Percentiles rank a stretch among this genome's conserved stretches.
phyloP scores from a whole-genome alignment of 345 rosid species.

The Hevea brasiliensis region DNA sequence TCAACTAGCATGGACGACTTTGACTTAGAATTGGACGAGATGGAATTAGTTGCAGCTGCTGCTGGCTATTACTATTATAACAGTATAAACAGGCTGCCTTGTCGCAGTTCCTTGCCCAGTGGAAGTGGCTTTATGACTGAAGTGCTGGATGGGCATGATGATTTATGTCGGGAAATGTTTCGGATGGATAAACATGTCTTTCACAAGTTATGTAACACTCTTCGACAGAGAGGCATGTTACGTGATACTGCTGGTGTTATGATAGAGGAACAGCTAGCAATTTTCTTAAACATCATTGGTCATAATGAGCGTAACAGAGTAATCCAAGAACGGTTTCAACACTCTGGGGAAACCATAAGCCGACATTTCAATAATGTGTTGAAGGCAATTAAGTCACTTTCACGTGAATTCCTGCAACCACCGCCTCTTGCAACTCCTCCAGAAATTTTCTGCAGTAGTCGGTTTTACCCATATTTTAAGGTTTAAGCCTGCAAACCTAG shows the following conservation, averaged over 20 bases:
- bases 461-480: slow-evolving; percentile 79
- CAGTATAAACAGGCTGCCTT: slow-evolving; percentile 45
- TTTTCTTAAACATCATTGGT: slow-evolving; percentile 71
- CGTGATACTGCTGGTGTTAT: slow-evolving; percentile 66
- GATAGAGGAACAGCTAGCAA: slow-evolving; percentile 77
- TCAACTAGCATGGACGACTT: slow-evolving; percentile 48
- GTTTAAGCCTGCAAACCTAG: slow-evolving; percentile 28
- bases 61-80: slow-evolving; percentile 63
- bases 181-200: slow-evolving; percentile 79
- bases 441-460: slow-evolving; percentile 44
- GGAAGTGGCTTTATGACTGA: slow-evolving; percentile 54
- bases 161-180: slow-evolving; percentile 61
- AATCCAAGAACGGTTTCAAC: slow-evolving; percentile 71
- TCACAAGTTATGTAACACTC: slow-evolving; percentile 50
- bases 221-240: slow-evolving; percentile 57
- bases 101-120: slow-evolving; percentile 27
- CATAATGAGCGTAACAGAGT: slow-evolving; percentile 85
- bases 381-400: slow-evolving; percentile 73
- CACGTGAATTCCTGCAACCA: slow-evolving; percentile 59
- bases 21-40: slow-evolving; percentile 75
- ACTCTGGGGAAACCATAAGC: slow-evolving; percentile 81
- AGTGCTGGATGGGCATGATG: slow-evolving; percentile 51
- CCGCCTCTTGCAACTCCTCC: slow-evolving; percentile 41
- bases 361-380: slow-evolving; percentile 76
- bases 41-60: slow-evolving; percentile 81